Conservation (phyloP, 371 early-diverging fungal species). For the Vittaforma corneae region DNA sequence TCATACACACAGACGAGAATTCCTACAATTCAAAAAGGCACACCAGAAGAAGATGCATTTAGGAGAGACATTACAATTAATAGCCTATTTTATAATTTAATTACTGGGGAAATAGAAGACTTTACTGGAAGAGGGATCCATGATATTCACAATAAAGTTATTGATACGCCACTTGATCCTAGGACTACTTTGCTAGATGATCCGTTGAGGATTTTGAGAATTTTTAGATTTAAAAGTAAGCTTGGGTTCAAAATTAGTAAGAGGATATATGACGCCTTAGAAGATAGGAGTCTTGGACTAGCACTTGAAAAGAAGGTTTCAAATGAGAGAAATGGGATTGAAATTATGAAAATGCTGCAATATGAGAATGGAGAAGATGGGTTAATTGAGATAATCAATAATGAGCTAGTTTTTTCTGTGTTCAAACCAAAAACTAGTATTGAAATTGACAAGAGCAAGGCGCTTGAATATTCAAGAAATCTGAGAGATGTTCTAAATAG, state of each 20-base stretch:
- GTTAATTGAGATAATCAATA: conserved; percentile 28
- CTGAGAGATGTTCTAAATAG: not conserved
- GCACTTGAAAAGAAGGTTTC: conserved; percentile 75
- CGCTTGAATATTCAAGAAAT: not conserved
- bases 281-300: conserved; percentile 32
- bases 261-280: conserved; percentile 63
- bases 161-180: conserved; percentile 79
- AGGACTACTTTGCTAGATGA: conserved; percentile 84
- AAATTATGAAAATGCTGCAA: conserved; percentile 80
- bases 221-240: conserved; percentile 81
- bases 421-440: conserved; percentile 17
- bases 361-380: conserved; percentile 56
- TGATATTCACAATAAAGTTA: conserved; percentile 53
- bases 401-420: conserved; percentile 21
- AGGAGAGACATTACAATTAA: conserved; percentile 95
- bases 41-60: conserved; percentile 82
- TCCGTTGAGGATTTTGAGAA: conserved; percentile 85
- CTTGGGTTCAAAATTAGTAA: conserved; percentile 69
- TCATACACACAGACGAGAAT: conserved; percentile 72
- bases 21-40: conserved; percentile 74
- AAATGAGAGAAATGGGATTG: conserved; percentile 80
- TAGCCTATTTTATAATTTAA: conserved; percentile 87
- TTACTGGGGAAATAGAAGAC: conserved; percentile 75
- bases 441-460: conserved; percentile 2
- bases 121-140: conserved; percentile 63